Conservation (phyloP, 1,139 yeast genomes). For the Pichia sp. region DNA sequence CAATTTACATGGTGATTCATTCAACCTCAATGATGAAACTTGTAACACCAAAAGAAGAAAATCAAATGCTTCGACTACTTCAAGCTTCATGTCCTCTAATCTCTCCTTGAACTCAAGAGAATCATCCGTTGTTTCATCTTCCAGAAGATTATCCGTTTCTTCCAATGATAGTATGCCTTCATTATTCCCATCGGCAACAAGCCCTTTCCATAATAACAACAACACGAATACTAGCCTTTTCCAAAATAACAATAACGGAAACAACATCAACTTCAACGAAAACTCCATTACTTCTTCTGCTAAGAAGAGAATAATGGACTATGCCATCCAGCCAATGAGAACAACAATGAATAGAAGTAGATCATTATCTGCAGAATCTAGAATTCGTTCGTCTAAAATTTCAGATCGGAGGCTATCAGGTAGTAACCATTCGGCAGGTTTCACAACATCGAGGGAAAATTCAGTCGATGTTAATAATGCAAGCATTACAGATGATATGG, state of each 20-base stretch:
- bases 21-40: slow-evolving; percentile 16
- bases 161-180: slow-evolving; percentile 27
- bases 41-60: slow-evolving; percentile 21
- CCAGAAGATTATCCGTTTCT: slow-evolving; percentile 25
- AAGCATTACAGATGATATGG: not conserved
- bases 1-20: slow-evolving; percentile 21
- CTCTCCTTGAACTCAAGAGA: slow-evolving; percentile 23
- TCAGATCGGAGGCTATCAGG: slow-evolving; percentile 13
- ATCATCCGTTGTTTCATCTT: slow-evolving; percentile 25
- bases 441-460: slow-evolving; percentile 5
- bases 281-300: slow-evolving; percentile 7
- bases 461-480: slow-evolving; percentile 6
- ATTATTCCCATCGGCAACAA: slow-evolving; percentile 23
- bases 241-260: not conserved
- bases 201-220: slow-evolving; percentile 12
- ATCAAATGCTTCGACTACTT: slow-evolving; percentile 27
- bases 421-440: not conserved
- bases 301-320: slow-evolving; percentile 14
- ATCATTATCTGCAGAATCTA: slow-evolving; percentile 19
- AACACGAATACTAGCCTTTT: not conserved
- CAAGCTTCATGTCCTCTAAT: slow-evolving; percentile 25
- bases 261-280: not conserved
- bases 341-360: slow-evolving; percentile 14
- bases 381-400: slow-evolving; percentile 10
- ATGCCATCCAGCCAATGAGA: slow-evolving; percentile 14